Percentiles rank a stretch among this genome's conserved stretches.
These are phyloP conservation scores for Circinella minor DNA, from an alignment of 371 early-diverging fungal species.

Conservation along the genomic window DNA sequence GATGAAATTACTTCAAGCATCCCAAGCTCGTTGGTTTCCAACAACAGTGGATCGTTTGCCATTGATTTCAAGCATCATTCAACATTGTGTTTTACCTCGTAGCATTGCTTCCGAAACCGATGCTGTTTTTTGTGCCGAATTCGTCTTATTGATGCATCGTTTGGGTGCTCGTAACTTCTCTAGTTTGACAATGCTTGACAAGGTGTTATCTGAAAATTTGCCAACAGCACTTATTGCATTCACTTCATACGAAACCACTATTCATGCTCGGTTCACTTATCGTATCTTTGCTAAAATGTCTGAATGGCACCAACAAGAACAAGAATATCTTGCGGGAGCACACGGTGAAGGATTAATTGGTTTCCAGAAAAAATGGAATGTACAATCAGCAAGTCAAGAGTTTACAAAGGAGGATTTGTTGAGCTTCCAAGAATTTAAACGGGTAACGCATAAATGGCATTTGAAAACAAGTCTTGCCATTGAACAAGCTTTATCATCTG, in stretches of 20 bases:
- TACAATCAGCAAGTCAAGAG: constrained; percentile 40
- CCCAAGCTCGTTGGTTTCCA: constrained; percentile 79
- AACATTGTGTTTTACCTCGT: constrained; percentile 85
- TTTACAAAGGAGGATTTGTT: constrained; percentile 60
- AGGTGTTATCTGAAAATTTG: constrained; percentile 54
- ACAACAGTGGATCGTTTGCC: constrained; percentile 55
- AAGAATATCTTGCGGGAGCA: constrained; percentile 61
- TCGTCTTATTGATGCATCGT: constrained; percentile 78
- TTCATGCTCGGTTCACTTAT: constrained; percentile 71
- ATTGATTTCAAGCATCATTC: constrained; percentile 63
- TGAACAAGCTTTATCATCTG: constrained; percentile 61
- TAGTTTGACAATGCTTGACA: constrained; percentile 79
- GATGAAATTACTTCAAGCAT: constrained; percentile 55
- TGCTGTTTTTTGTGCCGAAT: constrained; percentile 85
- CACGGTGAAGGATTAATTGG: constrained; percentile 71
- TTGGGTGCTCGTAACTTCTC: constrained; percentile 80
- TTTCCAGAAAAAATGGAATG: constrained; percentile 74
- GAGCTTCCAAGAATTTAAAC: constrained; percentile 70
- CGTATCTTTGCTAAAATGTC: constrained; percentile 64
- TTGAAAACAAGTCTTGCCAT: constrained; percentile 50
- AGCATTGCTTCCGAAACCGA: constrained; percentile 76
- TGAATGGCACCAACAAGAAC: constrained; percentile 61
- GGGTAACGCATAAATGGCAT: constrained; percentile 84
- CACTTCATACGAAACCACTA: constrained; percentile 81
- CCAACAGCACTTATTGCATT: constrained; percentile 60